Conservation (phyloP, 306 rosid species). For the Quercus aquifolioides region DNA sequence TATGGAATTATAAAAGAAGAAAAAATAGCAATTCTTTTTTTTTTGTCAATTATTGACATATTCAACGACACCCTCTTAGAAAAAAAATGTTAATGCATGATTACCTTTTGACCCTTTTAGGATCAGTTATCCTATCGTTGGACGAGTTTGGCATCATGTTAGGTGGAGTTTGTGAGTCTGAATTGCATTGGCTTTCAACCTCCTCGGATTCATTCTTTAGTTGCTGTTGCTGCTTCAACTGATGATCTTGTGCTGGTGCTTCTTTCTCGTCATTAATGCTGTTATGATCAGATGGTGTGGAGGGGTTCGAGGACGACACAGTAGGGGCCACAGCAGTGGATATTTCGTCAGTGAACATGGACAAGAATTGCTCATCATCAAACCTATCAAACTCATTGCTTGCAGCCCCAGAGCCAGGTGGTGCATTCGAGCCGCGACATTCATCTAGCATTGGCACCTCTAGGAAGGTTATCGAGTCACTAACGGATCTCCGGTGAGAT, state of each 20-base stretch:
- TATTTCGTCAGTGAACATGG: constrained; percentile 70
- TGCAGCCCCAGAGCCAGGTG: neutral
- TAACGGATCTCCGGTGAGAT: constrained; percentile 70
- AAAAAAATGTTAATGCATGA: constrained; percentile 5
- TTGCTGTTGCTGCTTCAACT: constrained; percentile 20
- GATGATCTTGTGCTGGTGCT: neutral
- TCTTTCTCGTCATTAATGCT: constrained; percentile 67
- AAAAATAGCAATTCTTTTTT: too few relatives aligned
- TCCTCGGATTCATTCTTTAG: constrained; percentile 65
- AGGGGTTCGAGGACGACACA: constrained; percentile 67
- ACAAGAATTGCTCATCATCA: constrained; percentile 82
- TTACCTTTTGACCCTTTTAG: constrained; percentile 92
- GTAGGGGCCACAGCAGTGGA: constrained; percentile 28
- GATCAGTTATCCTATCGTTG: constrained; percentile 60
- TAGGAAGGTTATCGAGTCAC: constrained; percentile 69
- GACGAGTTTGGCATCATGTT: constrained; percentile 20
- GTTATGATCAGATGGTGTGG: constrained; percentile 73
- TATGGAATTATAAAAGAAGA: too few relatives aligned
- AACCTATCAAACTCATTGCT: constrained; percentile 61
- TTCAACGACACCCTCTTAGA: too few relatives aligned
- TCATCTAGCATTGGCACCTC: constrained; percentile 63
- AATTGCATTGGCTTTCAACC: constrained; percentile 56
- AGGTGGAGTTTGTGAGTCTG: constrained; percentile 30
- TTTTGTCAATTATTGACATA: too few relatives aligned
- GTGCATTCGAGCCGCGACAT: constrained; percentile 30